phyloP scores from a whole-genome alignment of 257 asterid species.

The Echium plantagineum region DNA sequence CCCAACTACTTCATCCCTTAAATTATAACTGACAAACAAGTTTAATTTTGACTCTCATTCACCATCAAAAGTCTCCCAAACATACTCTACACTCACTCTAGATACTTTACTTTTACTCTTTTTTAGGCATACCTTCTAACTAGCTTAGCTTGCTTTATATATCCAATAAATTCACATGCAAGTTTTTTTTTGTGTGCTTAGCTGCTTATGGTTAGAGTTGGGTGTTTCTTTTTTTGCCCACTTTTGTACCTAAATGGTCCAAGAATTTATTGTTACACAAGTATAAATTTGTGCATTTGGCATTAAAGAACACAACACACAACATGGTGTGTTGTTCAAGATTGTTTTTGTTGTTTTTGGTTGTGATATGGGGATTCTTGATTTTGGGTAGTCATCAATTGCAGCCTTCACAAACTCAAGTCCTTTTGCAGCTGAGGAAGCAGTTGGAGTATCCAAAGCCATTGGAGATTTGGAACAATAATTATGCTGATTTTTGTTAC shows the following conservation, averaged over 20 bases:
- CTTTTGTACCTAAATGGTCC: background rate
- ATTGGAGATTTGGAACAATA: constrained; percentile 28
- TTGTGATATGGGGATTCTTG: constrained; percentile 32
- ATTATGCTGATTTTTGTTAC: constrained; percentile 33
- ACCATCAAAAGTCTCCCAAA: no score
- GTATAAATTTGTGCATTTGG: background rate
- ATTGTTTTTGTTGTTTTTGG: constrained; percentile 10
- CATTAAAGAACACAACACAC: background rate
- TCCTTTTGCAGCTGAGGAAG: constrained; percentile 48
- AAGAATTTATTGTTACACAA: no score
- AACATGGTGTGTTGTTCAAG: constrained; percentile 23
- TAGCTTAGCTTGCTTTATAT: no score
- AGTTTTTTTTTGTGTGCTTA: no score
- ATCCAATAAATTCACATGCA: no score
- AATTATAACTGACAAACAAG: background rate
- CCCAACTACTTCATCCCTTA: background rate
- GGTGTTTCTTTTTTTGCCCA: background rate
- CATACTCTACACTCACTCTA: no score
- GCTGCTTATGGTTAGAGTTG: no score
- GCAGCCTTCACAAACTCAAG: constrained; percentile 48
- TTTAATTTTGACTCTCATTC: no score
- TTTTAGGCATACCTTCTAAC: no score
- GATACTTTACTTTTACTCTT: no score
- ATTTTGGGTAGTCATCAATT: constrained; percentile 31
- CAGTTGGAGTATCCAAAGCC: constrained; percentile 57